These are phyloP conservation scores for Acrodontium crateriforme DNA, from an alignment of 2,329 filamentous ascomycete species.

Conservation along the genomic window DNA sequence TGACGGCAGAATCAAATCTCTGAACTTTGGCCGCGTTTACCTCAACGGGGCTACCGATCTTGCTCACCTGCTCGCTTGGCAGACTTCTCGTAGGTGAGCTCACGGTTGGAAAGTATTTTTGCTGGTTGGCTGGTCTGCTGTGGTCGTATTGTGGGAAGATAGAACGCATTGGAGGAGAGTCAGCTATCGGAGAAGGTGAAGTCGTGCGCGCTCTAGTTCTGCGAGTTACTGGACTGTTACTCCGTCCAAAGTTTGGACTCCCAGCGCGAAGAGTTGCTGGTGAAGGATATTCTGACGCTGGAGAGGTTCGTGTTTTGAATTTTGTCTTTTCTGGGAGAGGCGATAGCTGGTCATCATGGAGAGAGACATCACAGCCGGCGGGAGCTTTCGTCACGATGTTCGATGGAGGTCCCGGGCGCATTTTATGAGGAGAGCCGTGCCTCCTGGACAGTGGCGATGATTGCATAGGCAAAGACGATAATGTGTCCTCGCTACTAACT, in stretches of 20 bases:
- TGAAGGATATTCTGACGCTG: conserved; percentile 6
- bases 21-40: conserved; percentile 5
- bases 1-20: conserved; percentile 16
- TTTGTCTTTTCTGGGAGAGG: conserved; percentile 13
- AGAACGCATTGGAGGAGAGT: conserved; percentile 42
- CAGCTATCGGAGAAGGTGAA: conserved; percentile 8
- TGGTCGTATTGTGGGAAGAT: conserved; percentile 68
- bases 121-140: conserved; percentile 49
- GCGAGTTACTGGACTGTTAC: neutral
- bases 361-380: conserved; percentile 1
- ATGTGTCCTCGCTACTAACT: neutral
- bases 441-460: neutral
- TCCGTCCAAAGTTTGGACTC: neutral
- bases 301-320: conserved; percentile 7
- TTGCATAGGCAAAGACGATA: neutral
- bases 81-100: conserved; percentile 48
- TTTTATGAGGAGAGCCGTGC: neutral
- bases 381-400: too few relatives aligned
- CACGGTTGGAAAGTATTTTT: conserved; percentile 52
- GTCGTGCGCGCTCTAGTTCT: neutral
- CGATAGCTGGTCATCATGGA: conserved; percentile 10
- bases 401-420: too few relatives aligned
- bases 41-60: conserved; percentile 30
- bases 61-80: conserved; percentile 50
- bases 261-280: too few relatives aligned